phyloP scores from a whole-genome alignment of 2,329 filamentous ascomycete genomes.

The Alternaria triticina region DNA sequence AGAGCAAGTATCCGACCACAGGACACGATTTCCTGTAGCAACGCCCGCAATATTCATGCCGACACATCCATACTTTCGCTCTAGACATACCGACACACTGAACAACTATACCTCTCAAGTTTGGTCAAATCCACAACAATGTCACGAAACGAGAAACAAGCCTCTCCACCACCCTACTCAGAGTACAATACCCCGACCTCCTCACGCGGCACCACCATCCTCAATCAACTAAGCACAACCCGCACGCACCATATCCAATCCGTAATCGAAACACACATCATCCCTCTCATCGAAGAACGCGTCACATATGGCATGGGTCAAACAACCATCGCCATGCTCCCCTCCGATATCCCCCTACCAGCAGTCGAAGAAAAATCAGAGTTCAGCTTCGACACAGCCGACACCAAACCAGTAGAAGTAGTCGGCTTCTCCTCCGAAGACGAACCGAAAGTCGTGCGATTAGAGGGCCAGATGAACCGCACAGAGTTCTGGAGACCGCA shows the following conservation, averaged over 20 bases:
- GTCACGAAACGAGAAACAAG: slow-evolving; percentile 15
- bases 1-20: background rate
- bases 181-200: slow-evolving; percentile 25
- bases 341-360: slow-evolving; percentile 48
- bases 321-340: slow-evolving; percentile 54
- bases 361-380: slow-evolving; percentile 34
- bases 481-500: slow-evolving; percentile 54
- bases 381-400: slow-evolving; percentile 35
- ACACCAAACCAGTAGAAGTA: slow-evolving; percentile 40
- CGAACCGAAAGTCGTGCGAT: slow-evolving; percentile 47
- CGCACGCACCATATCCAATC: slow-evolving; percentile 50
- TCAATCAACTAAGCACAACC: slow-evolving; percentile 47
- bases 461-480: slow-evolving; percentile 50
- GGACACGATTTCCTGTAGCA: background rate
- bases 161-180: slow-evolving; percentile 12
- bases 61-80: background rate
- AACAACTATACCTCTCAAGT: background rate
- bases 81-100: background rate
- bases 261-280: slow-evolving; percentile 49
- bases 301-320: slow-evolving; percentile 52
- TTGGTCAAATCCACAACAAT: slow-evolving; percentile 3
- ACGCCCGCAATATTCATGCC: background rate
- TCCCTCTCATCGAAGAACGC: slow-evolving; percentile 50
- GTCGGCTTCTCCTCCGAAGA: slow-evolving; percentile 51
- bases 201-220: slow-evolving; percentile 36